Conservation (phyloP, 331 rosid species). For the Rhamnella rubrinervis region DNA sequence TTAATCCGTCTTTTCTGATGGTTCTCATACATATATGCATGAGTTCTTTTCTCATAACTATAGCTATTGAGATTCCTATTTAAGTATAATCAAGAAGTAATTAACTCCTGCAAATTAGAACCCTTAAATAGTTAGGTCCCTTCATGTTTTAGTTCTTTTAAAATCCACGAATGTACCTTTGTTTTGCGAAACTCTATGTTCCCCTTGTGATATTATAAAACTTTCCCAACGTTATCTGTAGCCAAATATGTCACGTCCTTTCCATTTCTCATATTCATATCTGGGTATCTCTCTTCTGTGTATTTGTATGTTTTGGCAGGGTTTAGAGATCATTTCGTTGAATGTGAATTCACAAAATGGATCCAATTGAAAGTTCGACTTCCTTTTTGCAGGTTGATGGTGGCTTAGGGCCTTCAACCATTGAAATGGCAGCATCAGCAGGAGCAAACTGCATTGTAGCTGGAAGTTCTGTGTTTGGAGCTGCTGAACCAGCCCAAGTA, state of each 20-base stretch:
- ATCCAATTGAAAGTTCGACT: background rate
- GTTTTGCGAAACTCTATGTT: background rate
- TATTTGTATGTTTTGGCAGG: background rate
- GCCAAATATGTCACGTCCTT: background rate
- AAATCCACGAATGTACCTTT: background rate
- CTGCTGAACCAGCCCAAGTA: constrained; percentile 49
- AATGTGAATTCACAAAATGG: background rate
- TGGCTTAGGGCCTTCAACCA: constrained; percentile 63
- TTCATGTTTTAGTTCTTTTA: background rate
- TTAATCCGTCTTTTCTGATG: constrained; percentile 10
- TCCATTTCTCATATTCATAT: background rate
- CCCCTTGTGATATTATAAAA: background rate
- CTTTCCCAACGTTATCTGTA: background rate
- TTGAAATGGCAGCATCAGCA: constrained; percentile 50
- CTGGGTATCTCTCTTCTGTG: background rate
- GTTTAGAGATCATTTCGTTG: background rate
- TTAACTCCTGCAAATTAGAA: too few relatives aligned
- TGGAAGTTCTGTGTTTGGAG: constrained; percentile 66
- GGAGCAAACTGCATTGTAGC: constrained; percentile 69
- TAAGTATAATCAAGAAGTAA: too few relatives aligned
- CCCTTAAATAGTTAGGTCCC: background rate
- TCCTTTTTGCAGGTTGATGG: constrained; percentile 52
- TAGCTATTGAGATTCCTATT: too few relatives aligned
- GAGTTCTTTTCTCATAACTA: background rate
- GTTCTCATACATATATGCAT: background rate